phyloP scores from a whole-genome alignment of 768 basidiomycete species.

The Pisolithus tinctorius region DNA sequence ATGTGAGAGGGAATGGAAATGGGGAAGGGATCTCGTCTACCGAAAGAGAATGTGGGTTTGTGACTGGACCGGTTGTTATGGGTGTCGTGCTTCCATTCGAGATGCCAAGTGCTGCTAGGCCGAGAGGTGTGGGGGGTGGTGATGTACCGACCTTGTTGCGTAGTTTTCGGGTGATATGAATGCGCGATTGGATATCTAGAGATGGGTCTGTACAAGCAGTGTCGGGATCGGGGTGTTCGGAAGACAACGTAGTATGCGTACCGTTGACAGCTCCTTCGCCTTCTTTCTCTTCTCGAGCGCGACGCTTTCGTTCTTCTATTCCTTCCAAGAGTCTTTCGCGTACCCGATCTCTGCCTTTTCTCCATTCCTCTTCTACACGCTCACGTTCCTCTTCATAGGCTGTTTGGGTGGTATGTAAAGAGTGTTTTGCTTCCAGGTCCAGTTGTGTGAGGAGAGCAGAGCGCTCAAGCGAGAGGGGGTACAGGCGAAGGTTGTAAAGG shows the following conservation, averaged over 20 bases:
- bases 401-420: conserved; percentile 57
- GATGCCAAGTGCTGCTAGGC: conserved; percentile 27
- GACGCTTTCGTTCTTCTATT: conserved; percentile 71
- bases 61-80: conserved; percentile 61
- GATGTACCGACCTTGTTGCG: conserved; percentile 76
- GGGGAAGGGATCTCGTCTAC: conserved; percentile 85
- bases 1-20: conserved; percentile 69
- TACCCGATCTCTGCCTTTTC: conserved; percentile 64
- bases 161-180: conserved; percentile 78
- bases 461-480: conserved; percentile 70
- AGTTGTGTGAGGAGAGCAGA: conserved; percentile 65
- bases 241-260: conserved; percentile 23
- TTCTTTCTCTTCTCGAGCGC: conserved; percentile 84
- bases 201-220: conserved; percentile 47
- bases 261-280: conserved; percentile 76
- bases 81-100: conserved; percentile 43
- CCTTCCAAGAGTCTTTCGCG: conserved; percentile 76
- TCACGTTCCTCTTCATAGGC: conserved; percentile 76
- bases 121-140: conserved; percentile 69
- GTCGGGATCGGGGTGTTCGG: conserved; percentile 4
- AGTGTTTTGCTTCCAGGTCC: conserved; percentile 59
- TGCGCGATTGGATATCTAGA: conserved; percentile 68
- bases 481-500: conserved; percentile 64
- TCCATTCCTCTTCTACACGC: conserved; percentile 79
- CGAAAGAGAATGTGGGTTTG: conserved; percentile 78